Evolutionary conservation across 192 early-diverging fungal species (phyloP).

Genomic region (Neocallimastix lanati): DNA sequence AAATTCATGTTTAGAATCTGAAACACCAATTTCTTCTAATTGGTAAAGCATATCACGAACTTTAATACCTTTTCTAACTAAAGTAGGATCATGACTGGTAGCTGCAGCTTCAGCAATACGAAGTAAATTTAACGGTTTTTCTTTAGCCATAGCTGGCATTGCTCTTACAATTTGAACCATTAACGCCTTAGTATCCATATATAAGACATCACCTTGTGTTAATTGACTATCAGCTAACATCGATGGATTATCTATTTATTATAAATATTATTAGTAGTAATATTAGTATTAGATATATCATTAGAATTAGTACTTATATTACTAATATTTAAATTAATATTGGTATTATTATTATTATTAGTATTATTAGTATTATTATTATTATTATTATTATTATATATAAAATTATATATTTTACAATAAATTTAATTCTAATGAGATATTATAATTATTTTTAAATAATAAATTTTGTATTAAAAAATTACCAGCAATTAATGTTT

Average conservation of each 20-base stretch:
- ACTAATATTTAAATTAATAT: too few relatives aligned
- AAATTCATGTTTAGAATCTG: conserved; percentile 48
- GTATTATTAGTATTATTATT: too few relatives aligned
- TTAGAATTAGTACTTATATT: too few relatives aligned
- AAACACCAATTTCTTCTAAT: conserved; percentile 55
- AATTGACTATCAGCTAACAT: conserved; percentile 57
- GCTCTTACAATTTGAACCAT: conserved; percentile 84
- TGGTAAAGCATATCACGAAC: conserved; percentile 84
- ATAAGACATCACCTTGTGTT: conserved; percentile 81
- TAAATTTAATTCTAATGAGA: too few relatives aligned
- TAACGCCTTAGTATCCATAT: conserved; percentile 87
- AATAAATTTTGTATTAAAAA: too few relatives aligned
- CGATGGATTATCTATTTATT: background rate
- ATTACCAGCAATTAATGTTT: conserved; percentile 59
- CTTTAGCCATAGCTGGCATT: conserved; percentile 48
- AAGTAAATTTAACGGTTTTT: conserved; percentile 36
- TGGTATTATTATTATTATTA: too few relatives aligned
- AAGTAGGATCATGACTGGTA: conserved; percentile 63
- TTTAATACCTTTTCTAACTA: conserved; percentile 89
- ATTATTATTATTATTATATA: too few relatives aligned
- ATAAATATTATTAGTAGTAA: too few relatives aligned
- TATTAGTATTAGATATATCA: too few relatives aligned
- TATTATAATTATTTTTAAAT: too few relatives aligned
- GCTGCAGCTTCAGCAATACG: conserved; percentile 69
- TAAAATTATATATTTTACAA: too few relatives aligned